A percentile compares a stretch with the other conserved stretches of the same genome.
phyloP scores from a whole-genome alignment of 2,329 filamentous ascomycete species.

The Fusarium nelsonii region DNA sequence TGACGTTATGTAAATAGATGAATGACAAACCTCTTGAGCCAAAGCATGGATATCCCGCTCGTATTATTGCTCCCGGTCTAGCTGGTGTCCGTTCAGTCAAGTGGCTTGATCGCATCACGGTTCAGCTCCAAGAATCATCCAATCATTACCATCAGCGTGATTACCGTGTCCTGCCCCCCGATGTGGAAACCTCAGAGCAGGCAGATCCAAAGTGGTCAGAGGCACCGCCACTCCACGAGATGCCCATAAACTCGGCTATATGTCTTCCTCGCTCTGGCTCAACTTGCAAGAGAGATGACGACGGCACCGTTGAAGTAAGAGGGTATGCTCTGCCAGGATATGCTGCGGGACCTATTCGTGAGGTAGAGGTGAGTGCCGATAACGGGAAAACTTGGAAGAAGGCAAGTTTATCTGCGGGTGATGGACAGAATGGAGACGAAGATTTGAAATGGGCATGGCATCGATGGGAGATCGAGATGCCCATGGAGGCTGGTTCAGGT shows the following conservation, averaged over 20 bases:
- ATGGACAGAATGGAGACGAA: background rate
- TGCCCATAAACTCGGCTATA: background rate
- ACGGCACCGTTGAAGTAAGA: background rate
- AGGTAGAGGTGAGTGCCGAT: background rate
- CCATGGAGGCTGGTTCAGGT: background rate
- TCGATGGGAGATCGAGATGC: background rate
- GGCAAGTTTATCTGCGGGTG: background rate
- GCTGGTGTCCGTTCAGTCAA: background rate
- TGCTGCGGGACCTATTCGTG: background rate
- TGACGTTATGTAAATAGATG: background rate
- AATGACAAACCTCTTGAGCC: background rate
- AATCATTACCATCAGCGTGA: background rate
- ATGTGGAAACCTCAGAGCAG: background rate
- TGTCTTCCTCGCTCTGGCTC: background rate
- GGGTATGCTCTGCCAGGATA: background rate
- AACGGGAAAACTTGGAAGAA: background rate
- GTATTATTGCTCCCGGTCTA: background rate
- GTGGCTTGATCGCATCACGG: background rate
- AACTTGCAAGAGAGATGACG: rapidly evolving
- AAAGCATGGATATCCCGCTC: background rate
- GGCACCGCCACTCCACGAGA: background rate
- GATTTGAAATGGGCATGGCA: background rate
- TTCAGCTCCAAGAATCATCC: background rate
- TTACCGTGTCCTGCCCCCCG: background rate
- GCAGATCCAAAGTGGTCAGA: background rate